These are phyloP conservation scores for Neonothopanus nambi DNA, from an alignment of 1,284 basidiomycete genomes.

Conservation along the genomic window DNA sequence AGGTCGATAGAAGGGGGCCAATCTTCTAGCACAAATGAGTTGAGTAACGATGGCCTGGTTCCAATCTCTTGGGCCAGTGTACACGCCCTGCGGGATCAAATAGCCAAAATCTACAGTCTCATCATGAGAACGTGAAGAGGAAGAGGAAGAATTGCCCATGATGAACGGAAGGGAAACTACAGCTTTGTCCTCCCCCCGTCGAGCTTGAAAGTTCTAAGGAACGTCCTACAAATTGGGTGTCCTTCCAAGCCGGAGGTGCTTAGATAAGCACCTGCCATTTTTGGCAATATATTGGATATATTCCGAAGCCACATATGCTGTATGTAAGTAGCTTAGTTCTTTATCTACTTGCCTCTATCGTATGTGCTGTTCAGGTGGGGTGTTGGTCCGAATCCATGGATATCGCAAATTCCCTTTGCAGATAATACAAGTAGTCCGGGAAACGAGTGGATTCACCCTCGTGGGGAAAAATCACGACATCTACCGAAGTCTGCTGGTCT, in stretches of 20 bases:
- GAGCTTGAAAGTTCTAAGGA: too few species aligned
- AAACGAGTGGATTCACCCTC: too few species aligned
- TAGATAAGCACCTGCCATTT: background rate
- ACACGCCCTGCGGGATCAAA: slow-evolving; percentile 87
- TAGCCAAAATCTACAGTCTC: slow-evolving; percentile 82
- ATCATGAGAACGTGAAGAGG: slow-evolving; percentile 70
- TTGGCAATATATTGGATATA: too few species aligned
- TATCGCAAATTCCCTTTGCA: too few species aligned
- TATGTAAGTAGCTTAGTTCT: too few species aligned
- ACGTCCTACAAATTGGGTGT: background rate
- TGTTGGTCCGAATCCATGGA: too few species aligned
- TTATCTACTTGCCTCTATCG: too few species aligned
- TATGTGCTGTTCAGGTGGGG: too few species aligned
- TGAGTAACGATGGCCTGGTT: slow-evolving; percentile 85
- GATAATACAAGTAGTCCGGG: too few species aligned
- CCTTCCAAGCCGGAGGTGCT: background rate
- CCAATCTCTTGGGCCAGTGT: slow-evolving; percentile 88
- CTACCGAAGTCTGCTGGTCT: background rate
- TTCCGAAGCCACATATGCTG: too few species aligned
- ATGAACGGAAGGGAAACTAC: slow-evolving; percentile 14
- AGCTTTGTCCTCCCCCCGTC: slow-evolving; percentile 5
- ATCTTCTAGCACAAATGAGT: slow-evolving; percentile 83
- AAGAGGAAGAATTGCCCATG: slow-evolving; percentile 82
- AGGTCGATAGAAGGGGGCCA: slow-evolving; percentile 96
- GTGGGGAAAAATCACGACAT: background rate